phyloP scores from a whole-genome alignment of 2,329 filamentous ascomycete genomes.

The Ceratocystis lukuohia region DNA sequence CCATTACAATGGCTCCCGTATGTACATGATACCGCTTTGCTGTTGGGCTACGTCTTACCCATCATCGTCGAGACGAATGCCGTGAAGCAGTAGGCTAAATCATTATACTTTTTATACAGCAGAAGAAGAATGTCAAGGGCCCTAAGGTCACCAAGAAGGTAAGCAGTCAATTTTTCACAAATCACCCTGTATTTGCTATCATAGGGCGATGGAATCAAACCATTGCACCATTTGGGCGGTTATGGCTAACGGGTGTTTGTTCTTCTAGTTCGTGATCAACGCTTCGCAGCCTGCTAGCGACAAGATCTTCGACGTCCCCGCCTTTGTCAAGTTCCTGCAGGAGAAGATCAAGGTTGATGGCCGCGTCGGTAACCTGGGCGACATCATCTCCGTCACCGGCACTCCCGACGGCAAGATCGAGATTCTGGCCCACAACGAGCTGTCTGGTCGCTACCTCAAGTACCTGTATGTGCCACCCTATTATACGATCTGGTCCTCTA shows the following conservation, averaged over 20 bases:
- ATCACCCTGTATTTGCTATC: background rate
- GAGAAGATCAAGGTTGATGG: constrained; percentile 99
- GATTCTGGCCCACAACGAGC: constrained; percentile 92
- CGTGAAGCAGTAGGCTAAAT: constrained; percentile 91
- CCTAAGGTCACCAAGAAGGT: constrained; percentile 78
- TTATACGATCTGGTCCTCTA: constrained; percentile 22
- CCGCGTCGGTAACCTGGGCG: constrained; percentile 95
- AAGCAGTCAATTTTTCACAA: constrained; percentile 24
- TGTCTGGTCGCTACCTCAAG: constrained; percentile 98
- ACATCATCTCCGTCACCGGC: constrained; percentile 80
- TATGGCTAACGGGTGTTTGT: constrained; percentile 4
- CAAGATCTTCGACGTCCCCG: constrained; percentile 99
- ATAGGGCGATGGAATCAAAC: constrained; percentile 16
- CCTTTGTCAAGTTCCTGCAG: constrained; percentile 99
- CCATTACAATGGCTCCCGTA: constrained; percentile 77
- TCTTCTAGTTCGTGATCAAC: constrained; percentile 87
- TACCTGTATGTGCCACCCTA: constrained; percentile 61
- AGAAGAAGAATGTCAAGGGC: constrained; percentile 52
- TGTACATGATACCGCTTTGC: constrained; percentile 75
- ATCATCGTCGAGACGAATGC: constrained; percentile 28
- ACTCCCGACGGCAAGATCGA: constrained; percentile 94
- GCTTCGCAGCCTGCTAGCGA: constrained; percentile 94
- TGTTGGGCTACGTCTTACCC: constrained; percentile 54
- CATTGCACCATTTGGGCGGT: background rate
- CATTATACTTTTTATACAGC: constrained; percentile 41